These are phyloP conservation scores for Ustilago nuda DNA, from an alignment of 1,284 basidiomycete genomes.

Conservation along the genomic window DNA sequence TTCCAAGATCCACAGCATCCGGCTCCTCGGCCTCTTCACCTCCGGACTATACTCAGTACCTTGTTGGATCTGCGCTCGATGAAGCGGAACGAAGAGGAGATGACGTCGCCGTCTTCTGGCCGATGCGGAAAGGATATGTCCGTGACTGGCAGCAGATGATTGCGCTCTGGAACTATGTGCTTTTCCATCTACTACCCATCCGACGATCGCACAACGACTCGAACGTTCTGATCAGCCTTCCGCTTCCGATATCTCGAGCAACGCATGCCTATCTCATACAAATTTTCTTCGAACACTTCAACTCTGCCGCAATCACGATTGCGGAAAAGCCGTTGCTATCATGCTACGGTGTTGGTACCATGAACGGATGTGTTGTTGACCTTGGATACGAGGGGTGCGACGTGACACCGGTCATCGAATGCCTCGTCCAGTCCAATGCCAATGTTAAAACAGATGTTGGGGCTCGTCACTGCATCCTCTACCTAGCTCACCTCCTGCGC, in stretches of 20 bases:
- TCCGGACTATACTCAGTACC: constrained; percentile 73
- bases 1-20: constrained; percentile 33
- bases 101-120: constrained; percentile 82
- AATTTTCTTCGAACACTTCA: constrained; percentile 95
- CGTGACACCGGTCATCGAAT: constrained; percentile 83
- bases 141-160: constrained; percentile 90
- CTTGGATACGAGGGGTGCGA: constrained; percentile 82
- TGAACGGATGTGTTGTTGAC: constrained; percentile 86
- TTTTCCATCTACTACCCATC: constrained; percentile 81
- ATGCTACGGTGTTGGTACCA: constrained; percentile 82
- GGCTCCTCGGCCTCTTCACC: constrained; percentile 24
- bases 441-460: constrained; percentile 58
- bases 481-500: constrained; percentile 61
- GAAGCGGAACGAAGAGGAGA: constrained; percentile 80
- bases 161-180: constrained; percentile 86
- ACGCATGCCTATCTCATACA: constrained; percentile 82
- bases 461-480: constrained; percentile 60
- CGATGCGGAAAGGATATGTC: constrained; percentile 81
- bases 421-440: constrained; percentile 70
- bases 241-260: constrained; percentile 78
- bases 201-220: constrained; percentile 88
- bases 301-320: constrained; percentile 85
- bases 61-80: constrained; percentile 84
- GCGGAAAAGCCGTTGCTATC: constrained; percentile 86
- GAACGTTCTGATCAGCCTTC: constrained; percentile 81